These are phyloP conservation scores for Strobilomyces dryophilus DNA, from an alignment of 768 basidiomycete species.

Conservation along the genomic window DNA sequence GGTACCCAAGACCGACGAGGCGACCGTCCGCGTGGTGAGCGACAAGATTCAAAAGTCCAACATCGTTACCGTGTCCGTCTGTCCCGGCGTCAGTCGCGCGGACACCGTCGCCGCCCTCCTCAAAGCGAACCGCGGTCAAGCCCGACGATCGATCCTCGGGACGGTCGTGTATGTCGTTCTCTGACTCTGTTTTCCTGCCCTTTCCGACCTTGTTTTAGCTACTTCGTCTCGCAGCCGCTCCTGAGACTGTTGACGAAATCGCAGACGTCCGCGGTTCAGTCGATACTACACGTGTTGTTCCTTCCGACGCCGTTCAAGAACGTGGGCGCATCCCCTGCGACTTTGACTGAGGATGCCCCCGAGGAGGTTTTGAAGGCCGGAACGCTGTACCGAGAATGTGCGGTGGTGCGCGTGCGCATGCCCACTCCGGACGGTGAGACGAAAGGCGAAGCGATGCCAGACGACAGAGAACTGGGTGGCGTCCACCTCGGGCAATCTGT, in stretches of 20 bases:
- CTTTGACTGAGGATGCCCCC: conserved; percentile 20
- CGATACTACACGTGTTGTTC: conserved; percentile 77
- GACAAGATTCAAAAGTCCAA: conserved; percentile 57
- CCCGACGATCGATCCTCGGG: conserved; percentile 40
- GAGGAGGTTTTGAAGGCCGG: conserved; percentile 76
- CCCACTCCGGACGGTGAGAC: conserved; percentile 26
- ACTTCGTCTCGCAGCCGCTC: conserved; percentile 62
- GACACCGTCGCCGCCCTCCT: conserved; percentile 57
- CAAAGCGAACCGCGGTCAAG: conserved; percentile 23
- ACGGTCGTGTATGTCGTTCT: conserved; percentile 43
- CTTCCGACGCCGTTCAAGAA: conserved; percentile 76
- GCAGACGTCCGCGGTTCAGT: conserved; percentile 59
- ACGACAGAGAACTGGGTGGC: conserved; percentile 71
- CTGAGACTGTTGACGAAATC: conserved; percentile 69
- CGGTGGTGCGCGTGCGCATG: conserved; percentile 50
- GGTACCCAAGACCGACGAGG: conserved; percentile 37
- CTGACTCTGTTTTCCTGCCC: background rate
- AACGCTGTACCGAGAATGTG: conserved; percentile 73
- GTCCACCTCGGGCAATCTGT: conserved; percentile 62
- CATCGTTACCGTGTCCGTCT: conserved; percentile 69
- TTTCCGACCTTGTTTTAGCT: conserved; percentile 40
- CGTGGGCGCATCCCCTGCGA: conserved; percentile 22
- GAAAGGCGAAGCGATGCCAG: conserved; percentile 37
- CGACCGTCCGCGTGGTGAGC: conserved; percentile 35
- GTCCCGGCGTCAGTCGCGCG: conserved; percentile 69